Percentiles rank a stretch among this genome's conserved stretches.
These are phyloP conservation scores for Apium graveolens DNA, from an alignment of 129 eudicot genomes.

Conservation along the genomic window DNA sequence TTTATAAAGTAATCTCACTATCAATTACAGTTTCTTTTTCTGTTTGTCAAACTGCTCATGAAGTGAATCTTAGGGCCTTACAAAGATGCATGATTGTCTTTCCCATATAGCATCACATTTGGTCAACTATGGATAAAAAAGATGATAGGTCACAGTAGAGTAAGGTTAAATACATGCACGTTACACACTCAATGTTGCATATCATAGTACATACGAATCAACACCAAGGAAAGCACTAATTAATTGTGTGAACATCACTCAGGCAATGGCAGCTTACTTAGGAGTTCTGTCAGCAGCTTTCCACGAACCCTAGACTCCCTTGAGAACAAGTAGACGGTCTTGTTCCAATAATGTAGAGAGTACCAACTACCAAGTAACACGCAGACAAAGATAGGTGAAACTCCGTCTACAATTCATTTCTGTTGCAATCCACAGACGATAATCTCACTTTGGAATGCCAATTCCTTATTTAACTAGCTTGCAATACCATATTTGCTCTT, in stretches of 20 bases:
- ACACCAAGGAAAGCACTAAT: background rate
- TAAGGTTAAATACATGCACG: background rate
- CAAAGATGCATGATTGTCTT: background rate
- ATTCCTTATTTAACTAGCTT: background rate
- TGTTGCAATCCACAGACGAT: background rate
- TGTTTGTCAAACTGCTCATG: background rate
- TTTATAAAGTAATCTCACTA: background rate
- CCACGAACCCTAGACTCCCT: background rate
- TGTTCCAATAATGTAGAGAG: background rate
- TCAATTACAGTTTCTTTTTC: background rate
- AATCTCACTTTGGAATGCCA: background rate
- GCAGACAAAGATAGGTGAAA: background rate
- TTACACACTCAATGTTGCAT: background rate
- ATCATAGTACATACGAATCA: background rate
- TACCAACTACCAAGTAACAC: background rate
- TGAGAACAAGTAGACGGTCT: background rate
- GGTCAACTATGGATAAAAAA: background rate
- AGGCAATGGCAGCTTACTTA: background rate
- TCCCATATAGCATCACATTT: background rate
- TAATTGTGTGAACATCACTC: background rate
- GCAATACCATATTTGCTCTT: background rate
- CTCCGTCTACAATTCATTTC: background rate
- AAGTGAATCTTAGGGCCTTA: background rate
- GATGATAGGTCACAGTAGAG: background rate
- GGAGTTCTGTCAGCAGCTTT: background rate